Base-by-base conservation (phyloP, 345 rosid species). In the Camelina sativa region DNA sequence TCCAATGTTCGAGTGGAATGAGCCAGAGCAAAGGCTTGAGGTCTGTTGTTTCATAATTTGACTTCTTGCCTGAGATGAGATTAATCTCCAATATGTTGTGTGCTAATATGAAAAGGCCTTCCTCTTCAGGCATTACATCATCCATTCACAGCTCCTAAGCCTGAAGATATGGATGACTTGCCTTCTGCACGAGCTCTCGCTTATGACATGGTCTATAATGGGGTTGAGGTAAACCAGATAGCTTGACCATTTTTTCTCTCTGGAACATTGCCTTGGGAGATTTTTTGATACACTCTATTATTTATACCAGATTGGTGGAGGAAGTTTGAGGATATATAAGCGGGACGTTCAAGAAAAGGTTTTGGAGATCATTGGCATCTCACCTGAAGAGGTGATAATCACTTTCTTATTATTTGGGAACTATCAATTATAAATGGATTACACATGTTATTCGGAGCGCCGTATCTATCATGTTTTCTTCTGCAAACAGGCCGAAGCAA, bases 1-100 rank as follows among this genome's bases (percentile, higher is more conserved):
- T 79, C 97, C 99, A 8, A 89, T 95, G 97, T 95, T 95, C 44
- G 96, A 92, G 81, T 90, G 99, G 99, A 95, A 90, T 53, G 91
- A 88, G 35, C 63, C 76, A 40, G 97, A 92, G 81, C 88, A 95
- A 75, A 85, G 99, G 66, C 87, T 89, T 74, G 99, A 95, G 97
- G 99, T 95, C 35, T 32, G 89, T 74, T 11, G 46, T 40, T 67
- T 81, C 47, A 30, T 65, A 65, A 19, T 65, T 61, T 40, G 37
- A 58, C 50, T 58, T 41, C 73, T 65, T 51, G 47, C 62, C 5
- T 38, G 62, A 60, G 51, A 48, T 56, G 67, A 44, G 55, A 65
- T 30, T 43, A 22, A 6, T 65, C 41, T 46, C 51, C 57, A 60
- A 50, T 20, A 38, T 65, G 16, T 52, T 71, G 20, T 65, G 59